Base-by-base conservation (phyloP, 805 yeast genomes). In the Nakazawaea peltata region DNA sequence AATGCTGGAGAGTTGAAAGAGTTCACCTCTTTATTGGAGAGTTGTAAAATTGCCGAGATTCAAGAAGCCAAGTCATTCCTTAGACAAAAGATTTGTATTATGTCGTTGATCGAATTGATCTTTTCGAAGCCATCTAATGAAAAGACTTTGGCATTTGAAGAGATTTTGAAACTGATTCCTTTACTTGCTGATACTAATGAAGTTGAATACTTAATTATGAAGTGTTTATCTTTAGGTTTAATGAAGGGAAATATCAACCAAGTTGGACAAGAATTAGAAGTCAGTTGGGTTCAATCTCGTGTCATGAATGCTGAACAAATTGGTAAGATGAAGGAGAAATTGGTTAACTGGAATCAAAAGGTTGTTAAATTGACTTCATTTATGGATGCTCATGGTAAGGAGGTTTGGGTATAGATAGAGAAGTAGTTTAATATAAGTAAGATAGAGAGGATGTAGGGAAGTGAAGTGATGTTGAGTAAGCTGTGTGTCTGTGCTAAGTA, bases 211-310 rank as follows among this genome's bases (percentile, higher is more conserved):
- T 67, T 92, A 51, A 80, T 90, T 22, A 88, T 92, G 81, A 85
- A 85, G 62, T 88, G 96, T 26, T 74, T 92, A 43, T 77, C 92
- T 44, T 64, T 92, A 39, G 84, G 83, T 13, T 68, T 92, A 45
- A 70, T 92, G 50, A 76, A 77, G 56, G 98, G 98, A n/a, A 68
- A 74, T 34, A 90, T 92, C 47, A 94, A 92, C 55, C 94, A 92
- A 62, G 84, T 87, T 28, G 73, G 74, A 33, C 74, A 80, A 55
- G 63, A 80, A 11, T 82, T 92, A 38, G 77, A 81, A 23, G 77
- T 92, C 32, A 77, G 82, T 19, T 92, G 98, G 98, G 80, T 90
- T 42, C 97, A 92, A 66, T 97, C 98, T 40, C 72, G 97, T 50
- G 84, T 87, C 37, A 80, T 92, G 70, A 85, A 85, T 50, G 67